Conservation (phyloP, 352 stramenopile genomes). For the Pythium scleroteichum region DNA sequence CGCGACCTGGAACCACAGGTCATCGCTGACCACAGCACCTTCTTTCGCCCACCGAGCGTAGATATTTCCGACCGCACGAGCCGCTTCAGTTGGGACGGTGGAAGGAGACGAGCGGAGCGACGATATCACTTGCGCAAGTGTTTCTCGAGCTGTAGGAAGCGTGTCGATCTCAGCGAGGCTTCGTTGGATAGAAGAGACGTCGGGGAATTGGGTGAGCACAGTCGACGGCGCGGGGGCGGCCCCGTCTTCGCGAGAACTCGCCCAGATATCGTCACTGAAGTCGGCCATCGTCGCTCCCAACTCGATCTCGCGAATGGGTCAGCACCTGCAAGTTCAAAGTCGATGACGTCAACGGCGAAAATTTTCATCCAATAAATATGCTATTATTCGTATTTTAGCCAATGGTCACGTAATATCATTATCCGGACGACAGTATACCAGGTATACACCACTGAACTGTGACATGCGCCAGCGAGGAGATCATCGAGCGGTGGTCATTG, state of each 20-base stretch:
- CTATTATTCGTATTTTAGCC: too few species aligned
- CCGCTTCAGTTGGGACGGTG: not conserved
- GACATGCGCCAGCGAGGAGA: constrained; percentile 1
- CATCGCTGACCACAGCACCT: not conserved
- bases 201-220: not conserved
- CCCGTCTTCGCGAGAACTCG: constrained; percentile 4
- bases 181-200: constrained; percentile 7
- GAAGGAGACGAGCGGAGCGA: not conserved
- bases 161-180: constrained; percentile 9
- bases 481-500: too few species aligned
- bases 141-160: constrained; percentile 1
- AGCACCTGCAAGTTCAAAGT: not conserved
- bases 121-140: not conserved
- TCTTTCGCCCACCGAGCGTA: constrained; percentile 8
- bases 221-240: not conserved
- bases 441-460: constrained; percentile 3
- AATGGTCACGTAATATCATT: too few species aligned
- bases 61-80: not conserved
- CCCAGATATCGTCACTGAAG: constrained; percentile 21
- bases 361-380: too few species aligned
- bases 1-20: constrained; percentile 22
- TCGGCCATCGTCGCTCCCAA: not conserved
- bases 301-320: too few species aligned
- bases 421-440: constrained; percentile 1
- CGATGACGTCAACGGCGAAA: too few species aligned